A percentile compares a stretch with the other conserved stretches of the same genome.
These are phyloP conservation scores for Picea abies DNA, from an alignment of 83 land plant genomes.

Conservation along the genomic window DNA sequence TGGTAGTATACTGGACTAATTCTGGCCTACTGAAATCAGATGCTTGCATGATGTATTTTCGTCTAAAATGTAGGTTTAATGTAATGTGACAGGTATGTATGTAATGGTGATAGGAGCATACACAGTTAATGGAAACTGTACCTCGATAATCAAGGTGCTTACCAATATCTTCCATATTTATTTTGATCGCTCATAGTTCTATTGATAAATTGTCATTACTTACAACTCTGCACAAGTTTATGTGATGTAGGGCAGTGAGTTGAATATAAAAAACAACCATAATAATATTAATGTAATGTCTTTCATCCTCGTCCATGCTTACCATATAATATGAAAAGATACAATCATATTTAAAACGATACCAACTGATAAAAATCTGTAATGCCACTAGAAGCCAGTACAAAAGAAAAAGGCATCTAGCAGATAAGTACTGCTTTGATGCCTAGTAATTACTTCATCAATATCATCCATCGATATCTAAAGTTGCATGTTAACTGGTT, in stretches of 20 bases:
- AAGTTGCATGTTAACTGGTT: not conserved
- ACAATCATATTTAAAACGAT: not conserved
- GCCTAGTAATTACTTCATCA: not conserved
- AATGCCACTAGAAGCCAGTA: not conserved
- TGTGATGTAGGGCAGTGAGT: too few species aligned
- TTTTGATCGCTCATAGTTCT: not conserved
- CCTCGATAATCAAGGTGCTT: conserved; percentile 44
- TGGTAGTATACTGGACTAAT: not conserved
- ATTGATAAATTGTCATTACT: not conserved
- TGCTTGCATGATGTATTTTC: not conserved
- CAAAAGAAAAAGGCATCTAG: not conserved
- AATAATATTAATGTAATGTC: not conserved
- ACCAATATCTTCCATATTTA: not conserved
- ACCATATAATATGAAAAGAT: not conserved
- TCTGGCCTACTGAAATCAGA: not conserved
- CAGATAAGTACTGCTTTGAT: not conserved
- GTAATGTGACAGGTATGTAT: conserved; percentile 51
- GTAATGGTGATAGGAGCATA: conserved; percentile 68
- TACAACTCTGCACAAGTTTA: not conserved
- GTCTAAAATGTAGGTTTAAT: not conserved
- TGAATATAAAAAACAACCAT: not conserved
- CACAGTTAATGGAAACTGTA: conserved; percentile 19
- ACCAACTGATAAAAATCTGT: too few species aligned
- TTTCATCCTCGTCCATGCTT: not conserved
- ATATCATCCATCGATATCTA: not conserved